Evolutionary conservation across 2,329 filamentous ascomycete species (phyloP).

Genomic region (Fusarium duplospermum): DNA sequence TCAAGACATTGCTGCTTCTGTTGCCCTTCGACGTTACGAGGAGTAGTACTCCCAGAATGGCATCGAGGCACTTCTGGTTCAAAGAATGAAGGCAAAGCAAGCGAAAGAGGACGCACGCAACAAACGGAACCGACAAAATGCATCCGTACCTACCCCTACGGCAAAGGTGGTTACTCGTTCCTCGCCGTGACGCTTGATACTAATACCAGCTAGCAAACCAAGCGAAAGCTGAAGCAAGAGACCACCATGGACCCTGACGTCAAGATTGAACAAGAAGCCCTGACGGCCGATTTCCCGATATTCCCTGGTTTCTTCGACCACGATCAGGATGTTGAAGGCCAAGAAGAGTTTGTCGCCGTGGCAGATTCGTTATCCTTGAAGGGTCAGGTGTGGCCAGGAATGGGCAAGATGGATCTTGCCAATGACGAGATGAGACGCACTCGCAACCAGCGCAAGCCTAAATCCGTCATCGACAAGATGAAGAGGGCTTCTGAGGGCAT

Average conservation of each 20-base stretch:
- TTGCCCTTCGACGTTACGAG: constrained; percentile 75
- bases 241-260: constrained; percentile 28
- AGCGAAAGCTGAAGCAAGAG: constrained; percentile 46
- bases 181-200: neutral
- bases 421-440: constrained; percentile 78
- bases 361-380: constrained; percentile 65
- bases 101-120: constrained; percentile 70
- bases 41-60: constrained; percentile 80
- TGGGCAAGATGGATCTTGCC: constrained; percentile 85
- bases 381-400: constrained; percentile 79
- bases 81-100: constrained; percentile 82
- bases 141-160: constrained; percentile 20
- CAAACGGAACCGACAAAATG: constrained; percentile 52
- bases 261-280: constrained; percentile 47
- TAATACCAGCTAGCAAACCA: constrained; percentile 41
- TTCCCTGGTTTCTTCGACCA: constrained; percentile 46
- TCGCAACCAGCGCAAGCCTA: constrained; percentile 82
- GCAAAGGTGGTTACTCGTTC: constrained; percentile 37
- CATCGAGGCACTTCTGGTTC: constrained; percentile 79
- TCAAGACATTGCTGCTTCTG: constrained; percentile 72
- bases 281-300: constrained; percentile 41
- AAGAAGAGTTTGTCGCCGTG: constrained; percentile 42
- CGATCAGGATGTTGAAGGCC: constrained; percentile 44
- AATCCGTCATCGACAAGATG: constrained; percentile 76
- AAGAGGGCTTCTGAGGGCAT: constrained; percentile 72